phyloP scores from a whole-genome alignment of 495 filamentous ascomycete species.

The Hyaloscypha variabilis region DNA sequence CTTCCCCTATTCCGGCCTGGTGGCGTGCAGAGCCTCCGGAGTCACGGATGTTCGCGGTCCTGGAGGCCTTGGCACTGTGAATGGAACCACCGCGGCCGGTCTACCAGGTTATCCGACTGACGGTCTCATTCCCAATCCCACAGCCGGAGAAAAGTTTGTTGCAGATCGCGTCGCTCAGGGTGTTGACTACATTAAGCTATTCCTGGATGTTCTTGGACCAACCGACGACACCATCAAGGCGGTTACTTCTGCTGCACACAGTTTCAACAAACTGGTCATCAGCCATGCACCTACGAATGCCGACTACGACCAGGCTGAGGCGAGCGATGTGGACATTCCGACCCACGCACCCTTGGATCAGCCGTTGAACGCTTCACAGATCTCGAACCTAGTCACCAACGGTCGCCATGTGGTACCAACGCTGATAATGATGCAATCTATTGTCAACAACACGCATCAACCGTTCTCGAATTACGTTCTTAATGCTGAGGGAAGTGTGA shows the following conservation, averaged over 20 bases:
- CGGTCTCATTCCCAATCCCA: slow-evolving; percentile 30
- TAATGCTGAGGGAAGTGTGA: too few species aligned
- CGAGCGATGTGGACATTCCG: slow-evolving; percentile 33
- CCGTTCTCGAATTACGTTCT: too few species aligned
- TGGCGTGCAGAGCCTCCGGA: background rate
- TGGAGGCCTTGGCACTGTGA: background rate
- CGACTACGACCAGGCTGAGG: slow-evolving; percentile 31
- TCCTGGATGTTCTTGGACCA: slow-evolving; percentile 36
- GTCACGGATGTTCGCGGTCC: slow-evolving; percentile 5
- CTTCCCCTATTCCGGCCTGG: background rate
- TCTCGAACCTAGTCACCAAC: slow-evolving; percentile 25
- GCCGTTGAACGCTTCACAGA: slow-evolving; percentile 26
- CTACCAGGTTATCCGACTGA: background rate
- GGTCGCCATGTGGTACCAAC: slow-evolving; percentile 32
- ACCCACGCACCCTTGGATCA: slow-evolving; percentile 40
- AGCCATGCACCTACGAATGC: slow-evolving; percentile 32
- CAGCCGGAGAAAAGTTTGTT: slow-evolving; percentile 36
- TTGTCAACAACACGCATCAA: slow-evolving; percentile 28
- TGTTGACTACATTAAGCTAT: slow-evolving; percentile 46
- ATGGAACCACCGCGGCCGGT: slow-evolving; percentile 5
- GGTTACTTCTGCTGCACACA: slow-evolving; percentile 31
- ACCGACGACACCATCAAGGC: slow-evolving; percentile 34
- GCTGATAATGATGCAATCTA: slow-evolving; percentile 32
- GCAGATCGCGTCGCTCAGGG: slow-evolving; percentile 37
- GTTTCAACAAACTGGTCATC: slow-evolving; percentile 30